phyloP scores from a whole-genome alignment of 2,329 filamentous ascomycete species.

The Aspergillus neotritici region DNA sequence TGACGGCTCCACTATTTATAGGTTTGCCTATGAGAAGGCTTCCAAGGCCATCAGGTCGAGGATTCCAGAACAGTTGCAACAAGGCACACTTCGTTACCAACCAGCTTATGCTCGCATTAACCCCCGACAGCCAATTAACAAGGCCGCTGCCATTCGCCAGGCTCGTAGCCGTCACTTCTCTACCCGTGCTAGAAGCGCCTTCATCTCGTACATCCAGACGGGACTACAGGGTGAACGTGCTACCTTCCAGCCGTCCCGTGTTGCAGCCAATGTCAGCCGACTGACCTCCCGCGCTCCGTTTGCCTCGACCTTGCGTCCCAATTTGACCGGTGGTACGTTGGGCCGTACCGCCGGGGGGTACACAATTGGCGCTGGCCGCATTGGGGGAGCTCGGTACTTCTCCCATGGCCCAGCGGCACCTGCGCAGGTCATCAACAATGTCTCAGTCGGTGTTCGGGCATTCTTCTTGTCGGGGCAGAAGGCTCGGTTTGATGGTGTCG shows the following conservation, averaged over 20 bases:
- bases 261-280: conserved; percentile 53
- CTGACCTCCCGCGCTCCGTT: conserved; percentile 76
- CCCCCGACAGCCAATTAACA: conserved; percentile 56
- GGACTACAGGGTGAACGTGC: conserved; percentile 45
- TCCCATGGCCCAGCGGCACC: conserved; percentile 79
- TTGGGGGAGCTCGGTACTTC: conserved; percentile 76
- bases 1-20: conserved; percentile 22
- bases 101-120: conserved; percentile 55
- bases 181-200: conserved; percentile 46
- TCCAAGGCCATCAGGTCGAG: conserved; percentile 38
- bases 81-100: conserved; percentile 48
- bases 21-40: conserved; percentile 46
- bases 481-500: conserved; percentile 75
- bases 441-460: conserved; percentile 85
- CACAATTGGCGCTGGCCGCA: conserved; percentile 60
- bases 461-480: conserved; percentile 91
- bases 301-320: conserved; percentile 80
- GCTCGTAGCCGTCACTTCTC: conserved; percentile 60
- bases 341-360: conserved; percentile 89
- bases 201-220: conserved; percentile 46
- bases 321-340: conserved; percentile 80
- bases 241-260: conserved; percentile 52
- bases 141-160: conserved; percentile 58
- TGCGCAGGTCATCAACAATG: conserved; percentile 88
- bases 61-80: conserved; percentile 36